Evolutionary conservation across 495 filamentous ascomycete genomes (phyloP), one percentile per base, ranked within the genome.

Genomic region (Neurospora sublineolata): DNA sequence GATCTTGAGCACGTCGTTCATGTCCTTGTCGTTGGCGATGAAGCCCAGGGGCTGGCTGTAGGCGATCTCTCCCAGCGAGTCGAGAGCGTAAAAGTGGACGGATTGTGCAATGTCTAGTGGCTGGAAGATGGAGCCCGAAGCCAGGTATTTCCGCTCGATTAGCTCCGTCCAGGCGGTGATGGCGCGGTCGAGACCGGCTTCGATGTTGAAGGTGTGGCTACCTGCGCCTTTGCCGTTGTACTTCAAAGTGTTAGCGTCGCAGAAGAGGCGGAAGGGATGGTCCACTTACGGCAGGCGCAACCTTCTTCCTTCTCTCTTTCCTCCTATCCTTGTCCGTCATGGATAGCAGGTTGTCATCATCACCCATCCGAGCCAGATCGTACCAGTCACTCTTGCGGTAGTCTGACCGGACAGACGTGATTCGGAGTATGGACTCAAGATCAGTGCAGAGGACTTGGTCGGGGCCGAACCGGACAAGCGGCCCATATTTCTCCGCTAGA

Each of bases 31-130:
- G 69, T 82, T 82, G 52, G 85, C 82, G 3, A 91, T 80, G 74
- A 87, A 91, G 16, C 90, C 89, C 27, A 92, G 84, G 1, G 89
- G 83, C 39, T 84, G 79, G 14, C 89, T 89, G 75, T 89, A 89
- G 10, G 86, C 88, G 40, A 92, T 80, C 73, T 90, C 86, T 12
- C 85, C 86, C 70, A 92, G 88, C 2, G 89, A 83, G 73, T 92
- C 91, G 73, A 90, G 86, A 7, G 88, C 86, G 76, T 88, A 85
- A 69, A 76, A 81, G 64, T 77, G 74, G 73, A 82, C 80, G 83
- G 86, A 87, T 74, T 80, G 80, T 73, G 77, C 72, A 16, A 79
- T 73, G 30, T 90, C 87, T 80, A 89, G 85, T n/a, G 79, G 80
- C 73, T 33, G 37, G 44, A 70, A 67, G 10, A 81, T 71, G 67